Evolutionary conservation across 768 basidiomycete genomes (phyloP).

Genomic region (Xerocomellus chrysenteron): DNA sequence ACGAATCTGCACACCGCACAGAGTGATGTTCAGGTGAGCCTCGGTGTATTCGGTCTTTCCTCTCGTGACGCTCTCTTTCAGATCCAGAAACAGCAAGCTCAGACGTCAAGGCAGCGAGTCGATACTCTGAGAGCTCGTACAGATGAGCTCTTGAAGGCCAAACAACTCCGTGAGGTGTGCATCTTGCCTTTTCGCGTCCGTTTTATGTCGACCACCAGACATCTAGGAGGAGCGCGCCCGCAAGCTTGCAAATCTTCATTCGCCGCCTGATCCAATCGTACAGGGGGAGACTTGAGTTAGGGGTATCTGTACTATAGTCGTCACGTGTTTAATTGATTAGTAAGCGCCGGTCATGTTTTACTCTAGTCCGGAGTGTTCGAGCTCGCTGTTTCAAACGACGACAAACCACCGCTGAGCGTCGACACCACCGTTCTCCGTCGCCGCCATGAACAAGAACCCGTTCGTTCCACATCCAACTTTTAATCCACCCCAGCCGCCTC

Average conservation of each 20-base stretch:
- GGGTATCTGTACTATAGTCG: background rate
- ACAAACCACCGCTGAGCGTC: constrained; percentile 11
- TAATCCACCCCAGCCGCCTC: constrained; percentile 69
- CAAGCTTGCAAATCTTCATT: constrained; percentile 15
- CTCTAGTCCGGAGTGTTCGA: constrained; percentile 4
- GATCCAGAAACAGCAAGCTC: constrained; percentile 27
- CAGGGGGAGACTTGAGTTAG: background rate
- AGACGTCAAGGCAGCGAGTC: constrained; percentile 17
- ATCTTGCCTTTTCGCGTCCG: background rate
- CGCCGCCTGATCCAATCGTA: background rate
- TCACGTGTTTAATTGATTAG: constrained; percentile 1
- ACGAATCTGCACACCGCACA: constrained; percentile 42
- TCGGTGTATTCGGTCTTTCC: background rate
- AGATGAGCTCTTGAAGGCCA: constrained; percentile 21
- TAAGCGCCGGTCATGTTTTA: constrained; percentile 24
- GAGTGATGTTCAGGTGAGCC: constrained; percentile 43
- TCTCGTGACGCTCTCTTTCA: background rate
- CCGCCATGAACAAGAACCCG: constrained; percentile 79
- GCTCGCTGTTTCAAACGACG: constrained; percentile 26
- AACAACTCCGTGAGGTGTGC: constrained; percentile 25
- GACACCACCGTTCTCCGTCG: constrained; percentile 9
- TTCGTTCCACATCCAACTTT: constrained; percentile 71
- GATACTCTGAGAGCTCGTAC: constrained; percentile 18
- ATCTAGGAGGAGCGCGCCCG: constrained; percentile 20
- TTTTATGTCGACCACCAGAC: background rate